Conservation (phyloP, 1,284 basidiomycete species). For the Cryptococcus sp. region DNA sequence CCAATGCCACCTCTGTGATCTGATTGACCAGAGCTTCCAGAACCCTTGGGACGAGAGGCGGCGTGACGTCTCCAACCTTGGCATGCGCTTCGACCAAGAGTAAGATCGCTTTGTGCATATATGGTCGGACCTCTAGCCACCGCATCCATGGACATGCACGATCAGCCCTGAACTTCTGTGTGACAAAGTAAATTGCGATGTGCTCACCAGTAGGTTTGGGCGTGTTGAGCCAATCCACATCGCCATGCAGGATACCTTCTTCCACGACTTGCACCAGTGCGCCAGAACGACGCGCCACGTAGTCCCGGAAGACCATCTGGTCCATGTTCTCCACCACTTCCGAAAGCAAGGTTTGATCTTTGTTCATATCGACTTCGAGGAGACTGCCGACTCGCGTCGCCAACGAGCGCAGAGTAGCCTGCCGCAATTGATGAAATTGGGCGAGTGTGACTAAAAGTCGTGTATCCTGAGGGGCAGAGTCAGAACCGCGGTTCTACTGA, state of each 20-base stretch:
- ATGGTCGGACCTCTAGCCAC: constrained; percentile 79
- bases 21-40: constrained; percentile 79
- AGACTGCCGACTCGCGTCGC: constrained; percentile 75
- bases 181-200: neutral
- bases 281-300: constrained; percentile 73
- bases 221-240: constrained; percentile 89
- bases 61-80: constrained; percentile 78
- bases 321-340: constrained; percentile 81
- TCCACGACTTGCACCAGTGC: constrained; percentile 70
- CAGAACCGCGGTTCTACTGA: constrained; percentile 1
- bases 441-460: constrained; percentile 86
- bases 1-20: constrained; percentile 76
- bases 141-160: neutral
- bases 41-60: constrained; percentile 76
- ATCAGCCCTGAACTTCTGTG: neutral
- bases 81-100: constrained; percentile 89
- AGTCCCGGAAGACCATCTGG: constrained; percentile 81
- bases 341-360: constrained; percentile 74
- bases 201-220: constrained; percentile 78
- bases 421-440: constrained; percentile 78
- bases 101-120: constrained; percentile 88
- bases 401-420: constrained; percentile 73
- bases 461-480: constrained; percentile 63
- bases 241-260: constrained; percentile 72
- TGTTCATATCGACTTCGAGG: constrained; percentile 72